Evolutionary conservation across 176 grass and related monocot species (phyloP).

Genomic region (Miscanthus lutarioriparius): DNA sequence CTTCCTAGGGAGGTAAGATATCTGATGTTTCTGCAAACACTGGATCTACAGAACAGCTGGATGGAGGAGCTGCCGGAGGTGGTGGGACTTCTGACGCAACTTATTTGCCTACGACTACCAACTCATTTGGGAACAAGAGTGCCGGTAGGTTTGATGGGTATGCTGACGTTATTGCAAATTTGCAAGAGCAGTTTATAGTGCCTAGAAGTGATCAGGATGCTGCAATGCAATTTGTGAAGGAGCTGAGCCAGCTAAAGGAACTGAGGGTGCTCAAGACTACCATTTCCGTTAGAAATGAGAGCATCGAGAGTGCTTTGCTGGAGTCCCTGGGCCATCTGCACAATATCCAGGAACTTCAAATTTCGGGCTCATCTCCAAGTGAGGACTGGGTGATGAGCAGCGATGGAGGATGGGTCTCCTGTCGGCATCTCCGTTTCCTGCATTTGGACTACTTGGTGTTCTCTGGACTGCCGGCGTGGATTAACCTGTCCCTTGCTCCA

Average conservation of each 20-base stretch:
- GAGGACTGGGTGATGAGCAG: too few relatives aligned
- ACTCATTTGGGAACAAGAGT: too few relatives aligned
- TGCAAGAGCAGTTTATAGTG: background rate
- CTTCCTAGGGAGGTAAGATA: background rate
- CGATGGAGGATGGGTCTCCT: background rate
- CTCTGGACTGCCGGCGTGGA: background rate
- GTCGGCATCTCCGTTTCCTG: background rate
- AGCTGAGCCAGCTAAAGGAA: background rate
- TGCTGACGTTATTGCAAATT: background rate
- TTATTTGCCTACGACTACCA: background rate
- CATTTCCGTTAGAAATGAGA: fast-evolving
- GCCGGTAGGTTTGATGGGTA: background rate
- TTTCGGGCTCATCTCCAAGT: too few relatives aligned
- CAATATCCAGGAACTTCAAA: background rate
- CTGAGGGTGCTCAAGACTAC: background rate
- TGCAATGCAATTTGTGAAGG: background rate
- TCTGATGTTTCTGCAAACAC: background rate
- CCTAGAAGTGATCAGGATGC: too few relatives aligned
- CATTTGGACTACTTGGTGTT: fast-evolving
- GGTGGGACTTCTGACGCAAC: background rate
- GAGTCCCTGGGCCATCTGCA: background rate
- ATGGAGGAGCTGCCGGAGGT: background rate
- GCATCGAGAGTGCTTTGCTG: background rate
- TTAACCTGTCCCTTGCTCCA: background rate
- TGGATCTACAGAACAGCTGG: fast-evolving